A percentile compares a stretch with the other conserved stretches of the same genome.
Evolutionary conservation across 768 basidiomycete genomes (phyloP).

Genomic region (Lactarius hengduanensis): DNA sequence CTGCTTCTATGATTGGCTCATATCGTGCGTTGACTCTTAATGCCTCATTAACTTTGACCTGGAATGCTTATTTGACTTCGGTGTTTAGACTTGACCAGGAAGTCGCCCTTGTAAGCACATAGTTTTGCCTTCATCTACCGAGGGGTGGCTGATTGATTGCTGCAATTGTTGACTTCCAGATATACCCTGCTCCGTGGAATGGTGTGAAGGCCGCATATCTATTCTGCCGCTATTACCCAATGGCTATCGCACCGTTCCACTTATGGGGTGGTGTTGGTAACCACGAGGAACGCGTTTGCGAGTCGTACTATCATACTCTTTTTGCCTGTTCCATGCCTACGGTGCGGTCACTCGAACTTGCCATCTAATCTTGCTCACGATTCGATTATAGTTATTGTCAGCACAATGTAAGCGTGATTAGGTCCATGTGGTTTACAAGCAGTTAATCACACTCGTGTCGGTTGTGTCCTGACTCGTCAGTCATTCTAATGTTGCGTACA

Average conservation of each 20-base stretch:
- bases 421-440: not conserved
- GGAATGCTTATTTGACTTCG: not conserved
- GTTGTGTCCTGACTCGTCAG: not conserved
- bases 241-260: conserved; percentile 21
- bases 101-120: conserved; percentile 10
- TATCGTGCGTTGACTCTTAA: conserved; percentile 19
- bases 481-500: conserved; percentile 27
- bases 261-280: conserved; percentile 18
- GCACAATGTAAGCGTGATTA: conserved; percentile 17
- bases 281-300: conserved; percentile 6
- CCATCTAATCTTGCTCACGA: not conserved
- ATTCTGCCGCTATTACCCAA: conserved; percentile 25
- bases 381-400: conserved; percentile 9
- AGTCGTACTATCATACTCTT: conserved; percentile 9
- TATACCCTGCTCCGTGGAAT: conserved; percentile 21
- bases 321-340: conserved; percentile 18
- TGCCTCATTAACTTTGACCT: not conserved
- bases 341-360: conserved; percentile 6
- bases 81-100: conserved; percentile 23
- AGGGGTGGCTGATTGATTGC: not conserved
- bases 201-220: conserved; percentile 20
- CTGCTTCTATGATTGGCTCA: conserved; percentile 29
- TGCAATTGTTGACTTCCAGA: conserved; percentile 5
- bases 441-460: not conserved
- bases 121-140: too few species aligned